Conservation (phyloP, 495 filamentous ascomycete species). For the Darksidea phi region DNA sequence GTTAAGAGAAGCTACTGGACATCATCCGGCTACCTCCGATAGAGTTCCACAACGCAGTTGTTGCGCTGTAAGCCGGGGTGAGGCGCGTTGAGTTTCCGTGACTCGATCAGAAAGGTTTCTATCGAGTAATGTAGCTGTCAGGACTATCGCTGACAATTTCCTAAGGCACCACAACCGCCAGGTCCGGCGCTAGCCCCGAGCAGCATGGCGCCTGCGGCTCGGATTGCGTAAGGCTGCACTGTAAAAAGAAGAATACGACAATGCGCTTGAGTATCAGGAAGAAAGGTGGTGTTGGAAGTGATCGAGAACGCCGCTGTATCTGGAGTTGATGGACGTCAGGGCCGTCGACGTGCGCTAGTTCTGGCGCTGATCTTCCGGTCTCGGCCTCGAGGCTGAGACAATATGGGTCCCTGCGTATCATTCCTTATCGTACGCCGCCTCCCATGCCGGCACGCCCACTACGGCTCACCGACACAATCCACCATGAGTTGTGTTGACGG, state of each 20-base stretch:
- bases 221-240: too few species aligned
- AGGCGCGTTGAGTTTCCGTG: constrained; percentile 11
- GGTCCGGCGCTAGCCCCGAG: neutral
- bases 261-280: too few species aligned
- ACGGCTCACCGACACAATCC: too few species aligned
- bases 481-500: too few species aligned
- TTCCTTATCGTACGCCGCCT: constrained; percentile 16
- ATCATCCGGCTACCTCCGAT: constrained; percentile 22
- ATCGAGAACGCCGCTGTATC: too few species aligned
- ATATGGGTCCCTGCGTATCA: constrained; percentile 1
- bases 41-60: neutral
- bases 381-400: constrained; percentile 12
- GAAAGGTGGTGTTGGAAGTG: too few species aligned
- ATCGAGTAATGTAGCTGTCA: constrained; percentile 34
- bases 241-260: too few species aligned
- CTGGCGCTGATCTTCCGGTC: constrained; percentile 18
- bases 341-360: constrained; percentile 17
- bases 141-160: constrained; percentile 3
- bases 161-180: constrained; percentile 2
- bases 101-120: constrained; percentile 30
- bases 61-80: constrained; percentile 2
- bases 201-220: neutral
- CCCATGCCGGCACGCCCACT: too few species aligned
- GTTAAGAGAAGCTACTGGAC: neutral
- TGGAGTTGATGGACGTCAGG: neutral